Evolutionary conservation across 768 basidiomycete genomes (phyloP), one percentile per base, ranked within the genome.

Genomic region (Polyporus arcularius): DNA sequence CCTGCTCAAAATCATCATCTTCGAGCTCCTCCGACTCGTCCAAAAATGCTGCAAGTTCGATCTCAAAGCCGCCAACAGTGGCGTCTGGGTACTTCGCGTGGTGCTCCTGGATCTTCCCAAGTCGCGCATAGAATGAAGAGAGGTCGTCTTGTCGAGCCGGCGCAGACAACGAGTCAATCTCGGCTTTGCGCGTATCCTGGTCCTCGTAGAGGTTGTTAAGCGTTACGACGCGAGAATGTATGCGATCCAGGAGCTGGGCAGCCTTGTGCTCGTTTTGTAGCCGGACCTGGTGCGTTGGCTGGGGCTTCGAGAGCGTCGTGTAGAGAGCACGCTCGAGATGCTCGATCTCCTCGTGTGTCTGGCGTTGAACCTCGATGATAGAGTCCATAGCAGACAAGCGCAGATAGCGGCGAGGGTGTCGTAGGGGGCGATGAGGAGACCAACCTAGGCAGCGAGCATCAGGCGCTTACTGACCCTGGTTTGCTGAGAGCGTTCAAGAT

Each of bases 81-180:
- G 90, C 80, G 78, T 96, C 91, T 79, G 95, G 95, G 82, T 98
- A 95, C 81, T 93, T 93, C 77, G 83, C 84, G 82, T 98, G 88
- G 84, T 96, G 94, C 73, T 96, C 94, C 79, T 96, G 93, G 76
- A 98, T 87, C 84, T 92, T 94, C 72, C 86, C 88, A 81, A 98
- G 88, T 79, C 97, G 89, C 74, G 88, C 80, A 79, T 99, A 98
- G 79, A 99, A 99, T 75, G 96, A 94, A 49, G 89, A 87, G 53
- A 98, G 82, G 76, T 98, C 85, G 75, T 85, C 84, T 49, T 65
- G 65, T 48, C 82, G 82, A 4, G 77, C 62, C 15, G 85, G 75
- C 11, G 83, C 79, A 40, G 90, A 88, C 6, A 93, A 75, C 12
- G 80, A 66, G 45, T 87, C 80, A 15, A 86, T 75, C 72, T 94